Conservation (phyloP, 1,284 basidiomycete species). For the Boletus nobilissimus region DNA sequence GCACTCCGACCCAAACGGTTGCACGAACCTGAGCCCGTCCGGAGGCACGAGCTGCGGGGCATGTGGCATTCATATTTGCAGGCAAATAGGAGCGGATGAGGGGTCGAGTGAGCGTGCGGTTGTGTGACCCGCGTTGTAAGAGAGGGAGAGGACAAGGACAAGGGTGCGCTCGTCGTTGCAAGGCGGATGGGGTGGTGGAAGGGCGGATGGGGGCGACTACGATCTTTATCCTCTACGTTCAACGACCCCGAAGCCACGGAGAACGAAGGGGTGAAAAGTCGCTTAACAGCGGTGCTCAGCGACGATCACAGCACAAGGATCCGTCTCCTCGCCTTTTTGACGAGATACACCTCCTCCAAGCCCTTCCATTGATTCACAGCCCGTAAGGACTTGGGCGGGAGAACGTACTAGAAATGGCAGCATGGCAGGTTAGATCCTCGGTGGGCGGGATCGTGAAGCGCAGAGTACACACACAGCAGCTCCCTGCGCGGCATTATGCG, state of each 20-base stretch:
- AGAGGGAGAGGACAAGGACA: no score
- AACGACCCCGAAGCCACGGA: not conserved
- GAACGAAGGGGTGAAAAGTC: not conserved
- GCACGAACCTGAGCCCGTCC: no score
- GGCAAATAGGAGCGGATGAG: no score
- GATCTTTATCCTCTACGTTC: constrained; percentile 7
- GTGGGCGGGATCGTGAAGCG: not conserved
- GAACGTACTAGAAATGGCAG: constrained; percentile 73
- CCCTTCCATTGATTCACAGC: constrained; percentile 96
- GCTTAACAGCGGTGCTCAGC: constrained; percentile 88
- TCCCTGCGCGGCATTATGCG: constrained; percentile 96
- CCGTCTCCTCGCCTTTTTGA: constrained; percentile 91
- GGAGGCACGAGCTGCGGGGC: no score
- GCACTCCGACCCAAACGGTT: no score
- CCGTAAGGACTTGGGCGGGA: constrained; percentile 88
- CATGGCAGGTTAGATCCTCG: not conserved
- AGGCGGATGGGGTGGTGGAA: no score
- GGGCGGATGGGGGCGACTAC: no score
- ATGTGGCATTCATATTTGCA: no score
- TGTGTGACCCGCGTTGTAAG: no score
- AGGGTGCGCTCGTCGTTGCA: no score
- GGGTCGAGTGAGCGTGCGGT: no score
- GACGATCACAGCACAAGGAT: constrained; percentile 96
- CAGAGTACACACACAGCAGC: constrained; percentile 74
- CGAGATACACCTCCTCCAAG: constrained; percentile 89